Evolutionary conservation across 164 flowering plant genomes (phyloP), one percentile per base, ranked within the genome.

Genomic region (Chloranthus sessilifolius): DNA sequence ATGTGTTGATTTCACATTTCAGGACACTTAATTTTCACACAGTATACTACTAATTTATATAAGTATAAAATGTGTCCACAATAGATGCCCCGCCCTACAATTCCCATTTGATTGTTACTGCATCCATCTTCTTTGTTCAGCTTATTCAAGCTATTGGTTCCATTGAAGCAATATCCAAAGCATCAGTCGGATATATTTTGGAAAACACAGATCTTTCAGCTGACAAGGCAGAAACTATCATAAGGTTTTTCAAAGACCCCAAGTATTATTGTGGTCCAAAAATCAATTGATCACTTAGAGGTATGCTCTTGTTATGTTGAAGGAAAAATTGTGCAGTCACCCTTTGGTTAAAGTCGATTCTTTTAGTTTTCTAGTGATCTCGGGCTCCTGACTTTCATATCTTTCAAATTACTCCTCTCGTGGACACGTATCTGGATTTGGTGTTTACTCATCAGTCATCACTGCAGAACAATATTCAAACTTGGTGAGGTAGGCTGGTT

Each of bases 121-220:
- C 8, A 3, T 25, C 8, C 4, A 3, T 28, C 19, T 16, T 29
- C 8, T 15, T 8, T 47, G 28, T 43, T 19, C 86, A 92, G 99
- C 95, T 92, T 14, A 65, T 60, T 58, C 92, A 78, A 60, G 83
- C 81, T 5, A 72, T 92, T 60, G 99, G 97, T 62, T 92, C 99
- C 8, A 75, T 92, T 55, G 83, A 92, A 78, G 89, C 94, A 53
- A 82, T 88, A 50, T 81, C 95, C 35, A 89, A 74, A 58, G 83
- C 95, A 49, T 79, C 90, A 29, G 82, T 79, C 69, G 77, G 75
- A 24, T 39, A 58, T 26, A 73, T 92, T 28, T 35, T 92, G 64
- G 95, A 70, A 45, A 86, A 68, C 59, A 92, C 97, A 5, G 97
- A 92, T 58, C 85, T 88, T 66, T 82, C 99, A 50, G 74, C 72